These are phyloP conservation scores for Tuber aestivum DNA, from an alignment of 495 filamentous ascomycete species.

Conservation along the genomic window DNA sequence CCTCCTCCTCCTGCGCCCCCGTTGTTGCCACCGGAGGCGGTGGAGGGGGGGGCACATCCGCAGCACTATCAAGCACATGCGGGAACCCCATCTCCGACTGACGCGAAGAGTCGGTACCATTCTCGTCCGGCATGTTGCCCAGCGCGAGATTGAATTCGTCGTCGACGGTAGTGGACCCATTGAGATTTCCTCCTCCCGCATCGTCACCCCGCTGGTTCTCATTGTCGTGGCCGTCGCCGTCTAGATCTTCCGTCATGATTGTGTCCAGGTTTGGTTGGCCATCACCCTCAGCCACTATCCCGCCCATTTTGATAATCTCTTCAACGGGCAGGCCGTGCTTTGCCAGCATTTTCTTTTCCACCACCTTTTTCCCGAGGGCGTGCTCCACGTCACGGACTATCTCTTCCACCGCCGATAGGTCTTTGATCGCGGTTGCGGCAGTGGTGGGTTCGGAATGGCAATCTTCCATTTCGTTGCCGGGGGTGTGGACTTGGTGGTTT, in stretches of 20 bases:
- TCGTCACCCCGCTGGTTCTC: neutral
- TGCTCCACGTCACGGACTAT: constrained; percentile 31
- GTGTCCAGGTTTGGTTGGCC: constrained; percentile 20
- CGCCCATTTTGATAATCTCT: constrained; percentile 36
- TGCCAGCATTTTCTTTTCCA: constrained; percentile 26
- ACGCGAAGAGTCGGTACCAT: constrained; percentile 6
- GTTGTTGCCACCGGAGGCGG: neutral
- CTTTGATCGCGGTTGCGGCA: constrained; percentile 89
- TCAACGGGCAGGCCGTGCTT: constrained; percentile 32
- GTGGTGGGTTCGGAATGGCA: constrained; percentile 64
- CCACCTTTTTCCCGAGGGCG: constrained; percentile 33
- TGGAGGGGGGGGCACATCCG: neutral
- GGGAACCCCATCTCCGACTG: constrained; percentile 18
- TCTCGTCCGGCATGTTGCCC: constrained; percentile 8
- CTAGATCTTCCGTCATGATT: constrained; percentile 16
- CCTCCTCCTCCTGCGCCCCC: constrained; percentile 9
- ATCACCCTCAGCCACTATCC: constrained; percentile 31
- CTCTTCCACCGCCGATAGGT: constrained; percentile 59
- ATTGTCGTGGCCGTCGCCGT: neutral
- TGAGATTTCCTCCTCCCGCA: neutral
- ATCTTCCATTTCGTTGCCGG: constrained; percentile 8
- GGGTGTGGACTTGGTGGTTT: neutral
- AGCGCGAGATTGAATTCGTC: constrained; percentile 1
- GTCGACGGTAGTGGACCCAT: neutral
- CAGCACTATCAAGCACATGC: neutral